phyloP scores from a whole-genome alignment of 805 yeast genomes.

The Cyberlindnera mycetangii region DNA sequence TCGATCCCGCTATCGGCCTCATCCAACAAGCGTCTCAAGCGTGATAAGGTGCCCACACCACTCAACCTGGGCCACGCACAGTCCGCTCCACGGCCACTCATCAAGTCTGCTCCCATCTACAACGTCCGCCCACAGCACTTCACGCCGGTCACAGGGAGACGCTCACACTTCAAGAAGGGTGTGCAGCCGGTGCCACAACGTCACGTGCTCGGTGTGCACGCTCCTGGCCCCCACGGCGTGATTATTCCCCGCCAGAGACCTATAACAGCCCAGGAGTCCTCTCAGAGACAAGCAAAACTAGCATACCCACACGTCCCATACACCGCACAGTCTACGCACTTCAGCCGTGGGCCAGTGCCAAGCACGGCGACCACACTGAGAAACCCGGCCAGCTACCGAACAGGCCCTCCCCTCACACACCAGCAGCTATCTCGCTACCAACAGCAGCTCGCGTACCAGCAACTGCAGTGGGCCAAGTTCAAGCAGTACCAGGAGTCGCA shows the following conservation, averaged over 20 bases:
- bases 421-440: constrained; percentile 25
- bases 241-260: constrained; percentile 16
- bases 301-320: constrained; percentile 13
- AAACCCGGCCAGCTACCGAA: constrained; percentile 15
- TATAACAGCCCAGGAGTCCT: constrained; percentile 14
- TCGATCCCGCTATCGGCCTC: constrained; percentile 23
- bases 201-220: constrained; percentile 3
- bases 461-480: constrained; percentile 28
- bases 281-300: constrained; percentile 11
- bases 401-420: constrained; percentile 23
- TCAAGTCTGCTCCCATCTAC: constrained; percentile 34
- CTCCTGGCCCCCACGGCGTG: constrained; percentile 5
- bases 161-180: constrained; percentile 13
- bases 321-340: constrained; percentile 1
- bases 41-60: constrained; percentile 31
- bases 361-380: constrained; percentile 24
- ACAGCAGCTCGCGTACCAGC: constrained; percentile 26
- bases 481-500: constrained; percentile 24
- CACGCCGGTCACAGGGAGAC: constrained; percentile 18
- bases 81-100: constrained; percentile 23
- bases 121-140: constrained; percentile 13
- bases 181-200: not conserved
- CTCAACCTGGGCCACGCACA: constrained; percentile 22
- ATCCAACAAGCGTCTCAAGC: constrained; percentile 26
- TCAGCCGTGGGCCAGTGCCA: constrained; percentile 13